Conservation (phyloP, 192 early-diverging fungal species). For the Physocladia obscura region DNA sequence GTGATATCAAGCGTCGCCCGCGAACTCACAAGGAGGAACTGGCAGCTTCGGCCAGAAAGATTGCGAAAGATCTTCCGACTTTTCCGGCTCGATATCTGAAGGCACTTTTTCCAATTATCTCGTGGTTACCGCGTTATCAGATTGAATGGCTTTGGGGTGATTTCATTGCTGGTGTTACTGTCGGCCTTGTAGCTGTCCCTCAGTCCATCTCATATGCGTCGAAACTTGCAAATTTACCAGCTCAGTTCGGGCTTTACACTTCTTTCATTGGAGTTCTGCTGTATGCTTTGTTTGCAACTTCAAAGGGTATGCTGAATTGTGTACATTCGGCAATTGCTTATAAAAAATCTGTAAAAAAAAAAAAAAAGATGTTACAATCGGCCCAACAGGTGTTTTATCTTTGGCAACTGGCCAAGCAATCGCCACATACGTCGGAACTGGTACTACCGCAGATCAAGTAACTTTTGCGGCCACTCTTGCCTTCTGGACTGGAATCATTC, state of each 20-base stretch:
- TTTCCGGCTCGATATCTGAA: too few relatives aligned
- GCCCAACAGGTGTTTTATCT: slow-evolving; percentile 76
- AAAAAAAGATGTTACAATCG: slow-evolving; percentile 58
- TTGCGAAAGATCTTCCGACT: too few relatives aligned
- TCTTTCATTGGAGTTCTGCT: slow-evolving; percentile 67
- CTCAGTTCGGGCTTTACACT: slow-evolving; percentile 76
- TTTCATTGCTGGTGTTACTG: slow-evolving; percentile 70
- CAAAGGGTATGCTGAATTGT: slow-evolving; percentile 47
- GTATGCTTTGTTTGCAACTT: slow-evolving; percentile 72
- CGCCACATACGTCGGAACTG: slow-evolving; percentile 32
- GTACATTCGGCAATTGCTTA: neutral
- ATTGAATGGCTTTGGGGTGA: slow-evolving; percentile 71
- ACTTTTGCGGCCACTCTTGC: slow-evolving; percentile 59
- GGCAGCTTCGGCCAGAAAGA: too few relatives aligned
- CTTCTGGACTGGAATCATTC: slow-evolving; percentile 70
- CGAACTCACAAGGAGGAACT: too few relatives aligned
- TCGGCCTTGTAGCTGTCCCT: slow-evolving; percentile 68
- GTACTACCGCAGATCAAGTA: slow-evolving; percentile 26
- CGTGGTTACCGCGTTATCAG: slow-evolving; percentile 58
- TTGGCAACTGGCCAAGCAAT: slow-evolving; percentile 69
- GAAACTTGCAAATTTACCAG: slow-evolving; percentile 71
- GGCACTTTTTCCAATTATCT: slow-evolving; percentile 47
- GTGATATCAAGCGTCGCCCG: too few relatives aligned
- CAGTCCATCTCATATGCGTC: slow-evolving; percentile 61
- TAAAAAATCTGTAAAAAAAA: neutral